Base-by-base conservation (phyloP, 192 early-diverging fungal genomes). In the Funneliformis mosseae region DNA sequence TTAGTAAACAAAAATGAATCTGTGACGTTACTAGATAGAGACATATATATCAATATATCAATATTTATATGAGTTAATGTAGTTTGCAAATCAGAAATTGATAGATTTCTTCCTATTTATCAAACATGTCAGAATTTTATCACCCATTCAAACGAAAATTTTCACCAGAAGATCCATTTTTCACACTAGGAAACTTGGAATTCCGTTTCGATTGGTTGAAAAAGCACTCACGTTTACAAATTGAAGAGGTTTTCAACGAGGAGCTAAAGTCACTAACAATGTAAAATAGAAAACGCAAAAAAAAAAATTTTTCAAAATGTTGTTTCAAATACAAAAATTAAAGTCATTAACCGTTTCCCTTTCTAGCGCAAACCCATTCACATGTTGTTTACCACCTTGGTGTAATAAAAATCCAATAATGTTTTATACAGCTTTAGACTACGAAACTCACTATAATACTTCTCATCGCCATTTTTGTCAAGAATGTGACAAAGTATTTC, bases 361-460 rank as follows among this genome's bases (percentile, higher is more conserved):
- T 64, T 42, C 18, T 39, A 69, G 67, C 4, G 11, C 6, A 69
- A 69, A 42, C 25, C 41, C 80, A 38, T 80, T 86, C 11, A 48
- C 42, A 21, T 86, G 85, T 25, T 74, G 81, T 27, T 25, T 68
- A 16, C 59, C 62, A n/a, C 43, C 71, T 12, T 76, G 74, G 72
- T 72, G 70, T 59, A 41, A 59, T 14, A 45, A 42, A 16, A 28
- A 43, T 28, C 64, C 73, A 42, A n/a, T 77, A 14, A 27, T 42
- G 18, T 89, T 88, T 78, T 81, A 84, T 12, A 80, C 81, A 7
- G 3, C 83, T 3, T 50, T 66, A 9, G 85, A 86, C 18, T 91
- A 87, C 74, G 87, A 91, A 50, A 63, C 80, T 2, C 89, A 91
- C 46, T 89, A 89, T 77, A 87, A 89, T 64, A 83, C 80, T 25